Evolutionary conservation across 164 flowering plant species (phyloP).

Genomic region (Platanus orientalis): DNA sequence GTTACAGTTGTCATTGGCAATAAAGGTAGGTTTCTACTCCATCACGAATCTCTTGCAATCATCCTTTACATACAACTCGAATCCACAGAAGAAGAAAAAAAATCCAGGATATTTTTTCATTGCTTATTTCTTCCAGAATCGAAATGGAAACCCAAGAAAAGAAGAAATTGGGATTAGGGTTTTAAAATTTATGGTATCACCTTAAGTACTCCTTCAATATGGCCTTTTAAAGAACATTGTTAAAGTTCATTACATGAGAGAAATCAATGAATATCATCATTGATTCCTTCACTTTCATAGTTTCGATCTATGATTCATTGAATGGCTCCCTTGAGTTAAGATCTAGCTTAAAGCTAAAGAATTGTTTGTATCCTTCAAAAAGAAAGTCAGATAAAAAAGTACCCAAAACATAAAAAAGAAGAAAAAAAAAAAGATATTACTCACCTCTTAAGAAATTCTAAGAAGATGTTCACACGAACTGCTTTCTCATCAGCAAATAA

Average conservation of each 20-base stretch:
- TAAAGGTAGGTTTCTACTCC: slow-evolving; percentile 69
- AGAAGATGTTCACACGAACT: slow-evolving; percentile 66
- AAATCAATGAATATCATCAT: slow-evolving; percentile 94
- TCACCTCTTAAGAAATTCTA: slow-evolving; percentile 83
- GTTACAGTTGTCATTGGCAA: slow-evolving; percentile 77
- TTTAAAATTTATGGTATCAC: slow-evolving; percentile 17
- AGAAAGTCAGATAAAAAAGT: too few species aligned
- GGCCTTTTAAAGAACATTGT: slow-evolving; percentile 71
- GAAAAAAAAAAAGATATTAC: not conserved
- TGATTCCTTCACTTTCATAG: slow-evolving; percentile 63
- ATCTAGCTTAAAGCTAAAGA: slow-evolving; percentile 44
- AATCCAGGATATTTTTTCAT: not conserved
- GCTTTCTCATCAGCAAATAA: slow-evolving; percentile 78
- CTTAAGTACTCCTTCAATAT: slow-evolving; percentile 80
- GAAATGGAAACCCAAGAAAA: not conserved
- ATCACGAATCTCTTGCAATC: slow-evolving; percentile 91
- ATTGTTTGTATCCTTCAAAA: not conserved
- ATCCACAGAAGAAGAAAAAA: slow-evolving; percentile 28
- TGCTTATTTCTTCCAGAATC: not conserved
- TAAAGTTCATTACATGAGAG: slow-evolving; percentile 82
- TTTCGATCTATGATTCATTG: slow-evolving; percentile 72
- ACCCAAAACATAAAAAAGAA: not conserved
- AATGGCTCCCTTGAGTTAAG: slow-evolving; percentile 33
- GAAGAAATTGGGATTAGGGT: not conserved
- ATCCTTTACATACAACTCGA: slow-evolving; percentile 77